Percentiles rank a stretch among this genome's conserved stretches.
phyloP scores from a whole-genome alignment of 441 rosid genomes.

The Populus hybrid region DNA sequence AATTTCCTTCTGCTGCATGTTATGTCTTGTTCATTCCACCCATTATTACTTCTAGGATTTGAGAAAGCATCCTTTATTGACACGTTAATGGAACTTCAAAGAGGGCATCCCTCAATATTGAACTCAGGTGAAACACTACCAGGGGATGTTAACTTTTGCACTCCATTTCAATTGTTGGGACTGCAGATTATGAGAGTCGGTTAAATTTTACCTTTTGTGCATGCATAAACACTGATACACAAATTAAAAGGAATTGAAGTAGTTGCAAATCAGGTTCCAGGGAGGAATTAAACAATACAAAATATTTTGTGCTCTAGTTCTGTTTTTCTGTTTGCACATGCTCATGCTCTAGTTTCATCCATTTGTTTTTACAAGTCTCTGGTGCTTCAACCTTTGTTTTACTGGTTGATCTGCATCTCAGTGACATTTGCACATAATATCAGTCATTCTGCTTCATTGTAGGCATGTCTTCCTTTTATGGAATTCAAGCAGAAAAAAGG shows the following conservation, averaged over 20 bases:
- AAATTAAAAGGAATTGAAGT: not conserved
- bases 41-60: not conserved
- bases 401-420: not conserved
- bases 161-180: not conserved
- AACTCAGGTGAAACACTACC: not conserved
- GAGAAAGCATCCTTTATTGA: not conserved
- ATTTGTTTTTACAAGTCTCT: not conserved
- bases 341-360: not conserved
- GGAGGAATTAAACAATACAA: not conserved
- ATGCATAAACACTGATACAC: not conserved
- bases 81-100: not conserved
- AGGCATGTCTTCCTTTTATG: slow-evolving; percentile 73
- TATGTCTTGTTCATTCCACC: not conserved
- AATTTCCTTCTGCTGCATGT: not conserved
- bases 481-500: slow-evolving; percentile 50
- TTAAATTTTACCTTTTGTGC: not conserved
- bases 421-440: not conserved
- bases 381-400: not conserved
- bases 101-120: not conserved
- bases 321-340: no score
- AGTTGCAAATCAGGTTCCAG: not conserved
- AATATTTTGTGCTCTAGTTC: not conserved
- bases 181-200: not conserved
- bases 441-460: slow-evolving; percentile 15
- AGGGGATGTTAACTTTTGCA: not conserved